Conservation (phyloP, 352 stramenopile genomes). For the Globisporangium nodosum region DNA sequence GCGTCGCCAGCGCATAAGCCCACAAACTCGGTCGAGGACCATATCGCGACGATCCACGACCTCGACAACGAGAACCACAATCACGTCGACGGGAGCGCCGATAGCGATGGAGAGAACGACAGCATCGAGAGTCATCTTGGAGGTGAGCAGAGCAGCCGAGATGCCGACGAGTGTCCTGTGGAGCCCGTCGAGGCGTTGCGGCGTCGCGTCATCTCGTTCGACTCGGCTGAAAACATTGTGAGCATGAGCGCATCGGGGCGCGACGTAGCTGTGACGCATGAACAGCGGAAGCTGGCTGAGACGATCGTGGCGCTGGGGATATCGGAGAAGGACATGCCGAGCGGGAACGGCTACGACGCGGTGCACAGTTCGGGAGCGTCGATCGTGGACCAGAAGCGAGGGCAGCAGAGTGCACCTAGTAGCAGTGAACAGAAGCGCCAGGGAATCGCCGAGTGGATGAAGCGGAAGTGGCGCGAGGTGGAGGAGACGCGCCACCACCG, state of each 20-base stretch:
- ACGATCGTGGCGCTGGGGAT: conserved; percentile 71
- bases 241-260: conserved; percentile 42
- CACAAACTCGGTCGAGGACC: conserved; percentile 3
- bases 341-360: conserved; percentile 15
- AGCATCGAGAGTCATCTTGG: conserved; percentile 20
- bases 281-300: conserved; percentile 65
- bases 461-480: conserved; percentile 15
- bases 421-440: conserved; percentile 11
- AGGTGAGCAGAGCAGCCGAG: conserved; percentile 15
- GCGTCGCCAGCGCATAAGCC: conserved; percentile 23
- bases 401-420: not conserved
- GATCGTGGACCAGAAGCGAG: not conserved
- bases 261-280: conserved; percentile 28
- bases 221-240: conserved; percentile 71
- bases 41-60: conserved; percentile 13
- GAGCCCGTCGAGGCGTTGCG: conserved; percentile 58
- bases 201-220: conserved; percentile 67
- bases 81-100: conserved; percentile 12
- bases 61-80: conserved; percentile 14
- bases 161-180: conserved; percentile 19
- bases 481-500: conserved; percentile 4
- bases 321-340: conserved; percentile 37
- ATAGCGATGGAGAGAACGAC: conserved; percentile 18
- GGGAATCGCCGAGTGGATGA: conserved; percentile 16
- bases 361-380: not conserved